These are phyloP conservation scores for Dipodascus albidus DNA, from an alignment of 805 yeast genomes.

Conservation along the genomic window DNA sequence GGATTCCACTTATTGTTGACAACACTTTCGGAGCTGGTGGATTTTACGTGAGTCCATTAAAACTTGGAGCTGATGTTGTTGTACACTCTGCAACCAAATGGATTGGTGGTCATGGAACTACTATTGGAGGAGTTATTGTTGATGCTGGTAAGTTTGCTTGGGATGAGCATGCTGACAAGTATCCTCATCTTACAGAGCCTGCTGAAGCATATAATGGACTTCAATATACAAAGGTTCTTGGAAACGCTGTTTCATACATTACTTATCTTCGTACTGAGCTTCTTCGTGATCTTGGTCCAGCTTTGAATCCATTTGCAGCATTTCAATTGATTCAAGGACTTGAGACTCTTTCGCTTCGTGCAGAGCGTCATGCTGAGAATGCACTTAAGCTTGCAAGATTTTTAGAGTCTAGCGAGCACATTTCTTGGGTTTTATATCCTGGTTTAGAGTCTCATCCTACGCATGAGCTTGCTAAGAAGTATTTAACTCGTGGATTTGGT, in stretches of 20 bases:
- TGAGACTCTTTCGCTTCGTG: slow-evolving; percentile 87
- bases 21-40: slow-evolving; percentile 98
- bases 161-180: slow-evolving; percentile 72
- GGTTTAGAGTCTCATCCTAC: slow-evolving; percentile 73
- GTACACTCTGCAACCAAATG: slow-evolving; percentile 94
- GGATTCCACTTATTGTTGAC: slow-evolving; percentile 85
- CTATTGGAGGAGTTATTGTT: slow-evolving; percentile 83
- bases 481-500: slow-evolving; percentile 71
- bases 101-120: slow-evolving; percentile 96
- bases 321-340: slow-evolving; percentile 84
- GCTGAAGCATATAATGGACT: slow-evolving; percentile 91
- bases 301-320: slow-evolving; percentile 78
- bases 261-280: slow-evolving; percentile 74
- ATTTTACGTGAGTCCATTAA: slow-evolving; percentile 69
- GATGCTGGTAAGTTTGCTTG: slow-evolving; percentile 93
- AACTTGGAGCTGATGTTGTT: slow-evolving; percentile 84
- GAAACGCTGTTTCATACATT: slow-evolving; percentile 58
- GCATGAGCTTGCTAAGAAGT: slow-evolving; percentile 76
- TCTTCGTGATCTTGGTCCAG: slow-evolving; percentile 86
- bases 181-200: slow-evolving; percentile 85
- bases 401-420: slow-evolving; percentile 56
- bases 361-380: slow-evolving; percentile 82
- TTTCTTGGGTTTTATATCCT: slow-evolving; percentile 84
- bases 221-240: slow-evolving; percentile 69
- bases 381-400: slow-evolving; percentile 70